Evolutionary conservation across 768 basidiomycete genomes (phyloP).

Genomic region (Grammothele lineata): DNA sequence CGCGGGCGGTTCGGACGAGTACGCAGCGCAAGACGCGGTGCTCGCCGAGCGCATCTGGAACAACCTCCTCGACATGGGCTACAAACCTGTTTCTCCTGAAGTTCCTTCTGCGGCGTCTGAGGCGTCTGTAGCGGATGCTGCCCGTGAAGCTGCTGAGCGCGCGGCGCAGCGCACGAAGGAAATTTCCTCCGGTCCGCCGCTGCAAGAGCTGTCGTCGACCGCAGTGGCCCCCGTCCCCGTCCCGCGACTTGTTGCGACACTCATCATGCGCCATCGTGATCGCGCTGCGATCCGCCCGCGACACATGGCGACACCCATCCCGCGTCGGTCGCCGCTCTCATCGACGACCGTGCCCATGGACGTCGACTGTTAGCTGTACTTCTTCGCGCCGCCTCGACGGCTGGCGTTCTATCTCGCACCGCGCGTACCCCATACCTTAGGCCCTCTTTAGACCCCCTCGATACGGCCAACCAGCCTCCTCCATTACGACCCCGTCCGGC

Average conservation of each 20-base stretch:
- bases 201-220: constrained; percentile 2
- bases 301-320: background rate
- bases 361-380: background rate
- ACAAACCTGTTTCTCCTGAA: constrained; percentile 16
- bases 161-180: constrained; percentile 8
- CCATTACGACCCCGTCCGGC: constrained; percentile 6
- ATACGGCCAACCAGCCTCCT: constrained; percentile 2
- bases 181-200: background rate
- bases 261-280: constrained; percentile 24
- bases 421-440: background rate
- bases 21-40: constrained; percentile 29
- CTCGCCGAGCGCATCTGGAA: constrained; percentile 31
- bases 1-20: background rate
- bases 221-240: constrained; percentile 14
- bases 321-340: constrained; percentile 10
- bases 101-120: background rate
- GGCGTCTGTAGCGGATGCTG: background rate
- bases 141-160: constrained; percentile 9
- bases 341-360: background rate
- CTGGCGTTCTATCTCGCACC: background rate
- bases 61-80: constrained; percentile 30
- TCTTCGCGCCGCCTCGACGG: constrained; percentile 9
- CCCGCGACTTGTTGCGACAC: constrained; percentile 23
- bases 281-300: constrained; percentile 15
- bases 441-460: background rate